phyloP scores from a whole-genome alignment of 2,329 filamentous ascomycete genomes.

The Metarhizium rileyi region DNA sequence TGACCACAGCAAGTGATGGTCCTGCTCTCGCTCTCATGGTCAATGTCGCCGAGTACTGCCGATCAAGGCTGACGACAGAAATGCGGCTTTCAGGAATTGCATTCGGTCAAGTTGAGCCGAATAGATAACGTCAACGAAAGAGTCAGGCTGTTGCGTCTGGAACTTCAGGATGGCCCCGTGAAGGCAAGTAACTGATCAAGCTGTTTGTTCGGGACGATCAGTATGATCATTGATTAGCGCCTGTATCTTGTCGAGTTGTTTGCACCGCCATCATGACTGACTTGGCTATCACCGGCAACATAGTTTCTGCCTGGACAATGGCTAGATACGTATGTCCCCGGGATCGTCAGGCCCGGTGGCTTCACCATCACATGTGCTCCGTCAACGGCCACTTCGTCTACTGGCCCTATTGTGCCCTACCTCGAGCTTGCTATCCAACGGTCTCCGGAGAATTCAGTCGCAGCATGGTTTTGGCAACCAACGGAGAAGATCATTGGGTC shows the following conservation, averaged over 20 bases:
- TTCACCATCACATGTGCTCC: constrained; percentile 82
- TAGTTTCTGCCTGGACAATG: constrained; percentile 79
- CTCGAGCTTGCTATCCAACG: constrained; percentile 72
- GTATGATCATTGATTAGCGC: neutral
- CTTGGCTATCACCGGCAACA: neutral
- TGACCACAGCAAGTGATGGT: neutral
- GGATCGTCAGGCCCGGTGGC: constrained; percentile 61
- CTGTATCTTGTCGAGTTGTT: neutral
- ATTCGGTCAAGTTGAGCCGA: constrained; percentile 49
- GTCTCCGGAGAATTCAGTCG: constrained; percentile 60
- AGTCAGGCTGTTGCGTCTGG: constrained; percentile 59
- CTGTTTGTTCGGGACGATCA: neutral
- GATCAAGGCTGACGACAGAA: neutral
- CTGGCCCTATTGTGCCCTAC: constrained; percentile 30
- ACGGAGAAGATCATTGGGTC: constrained; percentile 44
- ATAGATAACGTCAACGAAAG: constrained; percentile 57
- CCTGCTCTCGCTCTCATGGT: neutral
- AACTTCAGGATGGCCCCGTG: constrained; percentile 37
- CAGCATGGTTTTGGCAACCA: constrained; percentile 65
- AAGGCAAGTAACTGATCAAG: constrained; percentile 29
- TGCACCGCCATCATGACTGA: neutral
- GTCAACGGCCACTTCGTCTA: constrained; percentile 33
- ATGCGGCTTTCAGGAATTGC: constrained; percentile 33
- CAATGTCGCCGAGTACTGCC: neutral
- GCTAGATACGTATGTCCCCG: constrained; percentile 73